A percentile compares a stretch with the other conserved stretches of the same genome.
phyloP scores from a whole-genome alignment of 257 asterid genomes.

The Fraxinus pennsylvanica region DNA sequence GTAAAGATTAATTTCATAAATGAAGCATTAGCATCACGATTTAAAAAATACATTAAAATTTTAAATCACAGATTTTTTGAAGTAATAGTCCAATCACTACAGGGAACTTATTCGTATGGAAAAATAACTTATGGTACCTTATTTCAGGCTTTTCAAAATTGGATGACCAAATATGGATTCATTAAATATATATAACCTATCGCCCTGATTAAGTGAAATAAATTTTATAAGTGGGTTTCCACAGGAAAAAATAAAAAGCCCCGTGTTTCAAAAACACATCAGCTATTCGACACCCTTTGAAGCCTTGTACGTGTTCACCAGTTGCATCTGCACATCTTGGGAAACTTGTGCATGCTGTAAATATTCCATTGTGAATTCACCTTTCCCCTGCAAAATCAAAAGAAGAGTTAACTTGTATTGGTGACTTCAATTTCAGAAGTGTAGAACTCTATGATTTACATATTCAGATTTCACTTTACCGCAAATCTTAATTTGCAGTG shows the following conservation, averaged over 20 bases:
- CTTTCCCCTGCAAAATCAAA: constrained; percentile 70
- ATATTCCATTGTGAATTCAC: constrained; percentile 98
- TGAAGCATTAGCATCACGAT: too few species aligned
- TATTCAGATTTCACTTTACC: too few species aligned
- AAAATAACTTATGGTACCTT: constrained; percentile 7
- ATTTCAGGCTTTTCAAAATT: constrained; percentile 32
- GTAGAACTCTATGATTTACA: background rate
- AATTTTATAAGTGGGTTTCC: constrained; percentile 1
- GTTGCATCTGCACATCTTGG: constrained; percentile 79
- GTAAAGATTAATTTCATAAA: too few species aligned
- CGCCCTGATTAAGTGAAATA: constrained; percentile 16
- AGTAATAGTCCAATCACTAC: constrained; percentile 13
- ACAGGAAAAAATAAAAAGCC: background rate
- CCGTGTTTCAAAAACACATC: constrained; percentile 19
- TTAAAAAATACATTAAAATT: too few species aligned
- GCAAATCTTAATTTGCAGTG: too few species aligned
- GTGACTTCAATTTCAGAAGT: background rate
- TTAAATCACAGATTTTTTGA: background rate
- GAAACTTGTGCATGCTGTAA: constrained; percentile 79
- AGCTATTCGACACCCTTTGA: constrained; percentile 50
- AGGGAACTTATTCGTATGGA: constrained; percentile 12
- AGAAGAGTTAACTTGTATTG: background rate
- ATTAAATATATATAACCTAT: constrained; percentile 16
- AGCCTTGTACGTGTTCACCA: constrained; percentile 68
- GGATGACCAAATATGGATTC: constrained; percentile 29